Percentiles rank a stretch among this genome's conserved stretches.
Evolutionary conservation across 2,329 filamentous ascomycete genomes (phyloP).

Genomic region (Xylaria sp.): DNA sequence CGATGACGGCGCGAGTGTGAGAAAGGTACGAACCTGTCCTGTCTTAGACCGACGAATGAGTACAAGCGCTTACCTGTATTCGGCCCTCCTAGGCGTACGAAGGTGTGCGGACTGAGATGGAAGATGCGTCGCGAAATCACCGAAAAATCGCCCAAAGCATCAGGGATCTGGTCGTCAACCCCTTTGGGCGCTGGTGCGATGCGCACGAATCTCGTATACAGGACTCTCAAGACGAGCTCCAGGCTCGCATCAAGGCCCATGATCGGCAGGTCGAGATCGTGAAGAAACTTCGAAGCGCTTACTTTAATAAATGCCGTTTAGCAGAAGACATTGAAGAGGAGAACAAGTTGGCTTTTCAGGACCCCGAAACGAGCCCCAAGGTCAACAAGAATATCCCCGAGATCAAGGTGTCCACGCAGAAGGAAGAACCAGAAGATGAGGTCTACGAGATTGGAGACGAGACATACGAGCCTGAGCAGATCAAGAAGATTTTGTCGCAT

Average conservation of each 20-base stretch:
- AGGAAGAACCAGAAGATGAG: conserved; percentile 76
- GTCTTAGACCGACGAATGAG: conserved; percentile 14
- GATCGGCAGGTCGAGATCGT: conserved; percentile 90
- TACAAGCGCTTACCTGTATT: conserved; percentile 40
- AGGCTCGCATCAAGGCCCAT: conserved; percentile 88
- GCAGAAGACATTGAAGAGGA: conserved; percentile 98
- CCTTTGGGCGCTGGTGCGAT: conserved; percentile 96
- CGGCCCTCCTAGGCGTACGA: conserved; percentile 78
- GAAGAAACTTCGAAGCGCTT: conserved; percentile 92
- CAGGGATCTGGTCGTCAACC: conserved; percentile 91
- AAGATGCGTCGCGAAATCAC: conserved; percentile 88
- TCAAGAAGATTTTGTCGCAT: conserved; percentile 89
- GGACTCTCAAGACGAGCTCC: conserved; percentile 93
- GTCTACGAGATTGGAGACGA: conserved; percentile 91
- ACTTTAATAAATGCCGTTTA: conserved; percentile 98
- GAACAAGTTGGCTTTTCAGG: conserved; percentile 97
- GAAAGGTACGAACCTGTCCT: conserved; percentile 75
- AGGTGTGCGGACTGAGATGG: conserved; percentile 91
- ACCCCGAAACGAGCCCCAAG: conserved; percentile 77
- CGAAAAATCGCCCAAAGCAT: conserved; percentile 97
- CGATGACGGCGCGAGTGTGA: conserved; percentile 94
- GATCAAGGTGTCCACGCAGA: conserved; percentile 83
- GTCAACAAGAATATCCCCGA: conserved; percentile 71
- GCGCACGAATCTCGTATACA: conserved; percentile 91
- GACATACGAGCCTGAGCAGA: conserved; percentile 82